Conservation (phyloP, 2,329 filamentous ascomycete genomes). For the Dactylellina sp. region DNA sequence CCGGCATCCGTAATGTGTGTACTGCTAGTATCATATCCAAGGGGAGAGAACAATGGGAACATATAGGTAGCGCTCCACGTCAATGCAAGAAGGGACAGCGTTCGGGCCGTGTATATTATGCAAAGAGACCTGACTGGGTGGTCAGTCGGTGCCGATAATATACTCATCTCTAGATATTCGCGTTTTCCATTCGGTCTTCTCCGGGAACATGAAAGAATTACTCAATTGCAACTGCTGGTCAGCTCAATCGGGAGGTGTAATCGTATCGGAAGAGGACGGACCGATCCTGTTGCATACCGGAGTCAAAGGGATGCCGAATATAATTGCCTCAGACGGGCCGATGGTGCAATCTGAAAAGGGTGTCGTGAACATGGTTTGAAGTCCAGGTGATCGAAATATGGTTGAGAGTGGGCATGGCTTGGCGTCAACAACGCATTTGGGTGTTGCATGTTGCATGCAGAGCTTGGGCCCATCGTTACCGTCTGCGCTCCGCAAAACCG, state of each 20-base stretch:
- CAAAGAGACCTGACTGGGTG: constrained; percentile 58
- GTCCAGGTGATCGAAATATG: constrained; percentile 10
- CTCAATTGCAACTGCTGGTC: neutral
- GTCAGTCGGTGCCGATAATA: constrained; percentile 36
- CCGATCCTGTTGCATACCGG: constrained; percentile 39
- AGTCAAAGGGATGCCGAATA: no score
- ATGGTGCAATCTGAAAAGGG: neutral
- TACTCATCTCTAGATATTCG: constrained; percentile 12
- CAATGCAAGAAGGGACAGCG: constrained; percentile 73
- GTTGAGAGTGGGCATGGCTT: neutral
- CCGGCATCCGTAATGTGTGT: constrained; percentile 60
- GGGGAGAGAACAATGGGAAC: constrained; percentile 67
- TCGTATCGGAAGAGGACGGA: constrained; percentile 14
- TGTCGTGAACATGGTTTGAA: neutral
- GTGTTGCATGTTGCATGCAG: constrained; percentile 46
- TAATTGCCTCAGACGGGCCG: neutral
- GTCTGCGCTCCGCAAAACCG: neutral
- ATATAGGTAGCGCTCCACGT: constrained; percentile 68
- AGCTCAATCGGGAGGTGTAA: neutral
- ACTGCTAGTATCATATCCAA: constrained; percentile 82
- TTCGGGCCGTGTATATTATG: constrained; percentile 73
- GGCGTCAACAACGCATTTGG: constrained; percentile 38
- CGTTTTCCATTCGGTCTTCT: neutral
- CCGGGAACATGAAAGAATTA: neutral
- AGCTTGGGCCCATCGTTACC: neutral